Evolutionary conservation across 495 filamentous ascomycete genomes (phyloP).

Genomic region (Neurospora sp.): DNA sequence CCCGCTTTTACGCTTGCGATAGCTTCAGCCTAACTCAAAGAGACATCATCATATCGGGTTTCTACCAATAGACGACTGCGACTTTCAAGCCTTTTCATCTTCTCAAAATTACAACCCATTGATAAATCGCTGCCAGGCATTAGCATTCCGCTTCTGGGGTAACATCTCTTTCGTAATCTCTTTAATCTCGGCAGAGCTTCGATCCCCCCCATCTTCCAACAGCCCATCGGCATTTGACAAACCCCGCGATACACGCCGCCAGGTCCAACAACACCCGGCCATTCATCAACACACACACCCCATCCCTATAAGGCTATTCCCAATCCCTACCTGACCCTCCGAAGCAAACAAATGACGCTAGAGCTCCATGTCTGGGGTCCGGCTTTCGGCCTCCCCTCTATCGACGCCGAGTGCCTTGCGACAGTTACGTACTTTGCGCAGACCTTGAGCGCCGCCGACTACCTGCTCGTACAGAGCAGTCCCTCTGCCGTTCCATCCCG

Average conservation of each 20-base stretch:
- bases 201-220: neutral
- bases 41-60: neutral
- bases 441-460: conserved; percentile 47
- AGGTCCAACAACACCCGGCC: neutral
- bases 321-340: neutral
- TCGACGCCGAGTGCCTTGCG: conserved; percentile 81
- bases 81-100: neutral
- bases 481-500: conserved; percentile 64
- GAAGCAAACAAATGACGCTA: conserved; percentile 30
- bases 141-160: neutral
- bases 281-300: neutral
- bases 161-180: neutral
- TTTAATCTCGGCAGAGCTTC: neutral
- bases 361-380: conserved; percentile 90
- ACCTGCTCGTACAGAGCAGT: conserved; percentile 67
- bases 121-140: neutral
- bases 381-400: conserved; percentile 75
- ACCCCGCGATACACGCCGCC: neutral
- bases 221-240: neutral
- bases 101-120: neutral
- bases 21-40: neutral
- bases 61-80: neutral
- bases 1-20: neutral
- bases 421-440: conserved; percentile 60
- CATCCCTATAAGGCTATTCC: neutral